Percentiles rank a stretch among this genome's conserved stretches.
Conservation (phyloP, 2,329 filamentous ascomycete species). For the Pseudogymnoascus sp. region DNA sequence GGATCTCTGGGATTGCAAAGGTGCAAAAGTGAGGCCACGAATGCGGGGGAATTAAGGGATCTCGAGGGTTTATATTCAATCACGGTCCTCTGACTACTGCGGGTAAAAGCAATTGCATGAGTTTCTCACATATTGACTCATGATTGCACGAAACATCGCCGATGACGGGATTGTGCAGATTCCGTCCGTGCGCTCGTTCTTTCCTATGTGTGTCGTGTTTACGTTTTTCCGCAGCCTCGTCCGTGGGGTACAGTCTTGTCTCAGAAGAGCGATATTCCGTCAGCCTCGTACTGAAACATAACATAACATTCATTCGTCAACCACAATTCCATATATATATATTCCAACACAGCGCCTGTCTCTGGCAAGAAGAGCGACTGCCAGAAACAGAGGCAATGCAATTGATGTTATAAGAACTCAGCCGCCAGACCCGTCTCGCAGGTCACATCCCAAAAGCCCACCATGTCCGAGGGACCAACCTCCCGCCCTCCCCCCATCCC, state of each 20-base stretch:
- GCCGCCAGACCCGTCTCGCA: not conserved
- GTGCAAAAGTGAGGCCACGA: not conserved
- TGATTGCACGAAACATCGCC: not conserved
- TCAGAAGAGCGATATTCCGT: not conserved
- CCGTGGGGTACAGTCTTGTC: not conserved
- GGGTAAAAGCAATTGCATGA: not conserved
- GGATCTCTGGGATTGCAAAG: not conserved
- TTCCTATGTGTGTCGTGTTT: not conserved
- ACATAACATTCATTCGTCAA: not conserved
- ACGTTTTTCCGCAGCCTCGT: not conserved
- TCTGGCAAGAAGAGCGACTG: not conserved
- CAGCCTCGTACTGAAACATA: not conserved
- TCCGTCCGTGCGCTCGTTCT: not conserved
- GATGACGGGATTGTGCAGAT: not conserved
- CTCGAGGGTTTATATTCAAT: not conserved
- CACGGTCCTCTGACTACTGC: not conserved
- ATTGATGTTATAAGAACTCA: not conserved
- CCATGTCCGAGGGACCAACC: not conserved
- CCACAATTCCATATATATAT: not conserved
- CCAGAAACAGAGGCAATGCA: not conserved
- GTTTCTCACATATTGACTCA: not conserved
- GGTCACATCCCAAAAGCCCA: not conserved
- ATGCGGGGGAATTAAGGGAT: not conserved
- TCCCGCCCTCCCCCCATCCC: constrained; percentile 19
- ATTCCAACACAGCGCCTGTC: not conserved